Percentiles rank a stretch among this genome's conserved stretches.
These are phyloP conservation scores for Neolentinus lepideus DNA, from an alignment of 1,284 basidiomycete genomes.

Conservation along the genomic window DNA sequence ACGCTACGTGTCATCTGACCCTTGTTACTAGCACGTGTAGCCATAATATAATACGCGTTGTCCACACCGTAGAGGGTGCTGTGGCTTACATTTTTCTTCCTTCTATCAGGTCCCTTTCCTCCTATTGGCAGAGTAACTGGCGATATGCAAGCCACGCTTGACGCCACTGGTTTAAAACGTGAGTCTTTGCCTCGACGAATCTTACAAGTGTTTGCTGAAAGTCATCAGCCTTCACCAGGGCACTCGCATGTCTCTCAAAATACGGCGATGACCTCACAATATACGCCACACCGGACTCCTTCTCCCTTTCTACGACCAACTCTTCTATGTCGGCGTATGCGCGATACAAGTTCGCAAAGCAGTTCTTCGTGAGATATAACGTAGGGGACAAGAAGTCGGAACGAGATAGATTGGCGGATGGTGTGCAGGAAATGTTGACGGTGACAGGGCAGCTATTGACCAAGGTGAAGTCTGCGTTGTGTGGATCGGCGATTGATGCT, in stretches of 20 bases:
- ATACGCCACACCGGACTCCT: conserved; percentile 47
- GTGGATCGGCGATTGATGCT: not conserved
- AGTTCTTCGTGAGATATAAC: conserved; percentile 65
- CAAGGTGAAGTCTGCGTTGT: conserved; percentile 54
- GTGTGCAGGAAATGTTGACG: conserved; percentile 15
- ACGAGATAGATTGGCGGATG: conserved; percentile 9
- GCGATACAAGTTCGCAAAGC: conserved; percentile 61
- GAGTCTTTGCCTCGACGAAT: conserved; percentile 13
- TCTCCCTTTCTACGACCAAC: conserved; percentile 68
- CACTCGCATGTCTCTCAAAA: conserved; percentile 65
- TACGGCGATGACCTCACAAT: conserved; percentile 75
- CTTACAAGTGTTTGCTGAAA: conserved; percentile 3
- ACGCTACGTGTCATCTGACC: conserved; percentile 1
- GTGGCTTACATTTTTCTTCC: no score
- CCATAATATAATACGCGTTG: not conserved
- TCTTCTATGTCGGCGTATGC: conserved; percentile 74
- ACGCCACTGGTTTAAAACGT: conserved; percentile 41
- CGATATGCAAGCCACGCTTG: conserved; percentile 40
- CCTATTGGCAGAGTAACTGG: no score
- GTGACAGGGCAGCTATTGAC: conserved; percentile 52
- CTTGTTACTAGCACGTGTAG: not conserved
- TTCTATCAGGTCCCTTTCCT: no score
- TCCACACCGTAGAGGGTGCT: not conserved
- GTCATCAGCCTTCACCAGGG: conserved; percentile 58
- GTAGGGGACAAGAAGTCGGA: conserved; percentile 22